Base-by-base conservation (phyloP, 495 filamentous ascomycete species). In the Aspergillus affinis region DNA sequence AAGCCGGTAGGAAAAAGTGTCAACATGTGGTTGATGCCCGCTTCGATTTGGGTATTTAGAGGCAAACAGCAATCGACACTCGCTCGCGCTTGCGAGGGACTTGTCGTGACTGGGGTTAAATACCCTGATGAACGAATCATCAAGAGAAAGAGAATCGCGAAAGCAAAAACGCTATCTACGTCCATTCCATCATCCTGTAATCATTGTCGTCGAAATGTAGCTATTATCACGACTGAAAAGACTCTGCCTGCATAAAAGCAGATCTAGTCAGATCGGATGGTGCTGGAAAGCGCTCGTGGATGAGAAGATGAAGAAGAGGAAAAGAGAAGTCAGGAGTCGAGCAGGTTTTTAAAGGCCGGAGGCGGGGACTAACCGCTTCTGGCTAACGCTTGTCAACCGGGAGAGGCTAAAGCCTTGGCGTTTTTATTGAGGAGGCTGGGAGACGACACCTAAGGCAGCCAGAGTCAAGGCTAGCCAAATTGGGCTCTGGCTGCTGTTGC, bases 61-160 rank as follows among this genome's bases (percentile, higher is more conserved):
- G 64, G 66, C 63, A 72, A 55, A 72, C 68, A 71, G 62, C 72
- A 63, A 65, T 63, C 68, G 69, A 72, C 69, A 69, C 65, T 62
- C 63, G 62, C 65, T 70, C 67, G 61, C 63, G 52, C 46, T 57
- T 61, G 58, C 61, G 54, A 57, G 62, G 63, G 61, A 29, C 66
- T 65, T 68, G 71, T 70, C 69, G 69, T 64, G 50, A 68, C 68
- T 67, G 64, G 67, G 64, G 67, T 69, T 63, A 65, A 62, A 63
- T 68, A 72, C 71, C 69, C 41, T 55, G 53, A 5, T 45, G 26
- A n/a, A 55, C 10, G 6, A 7, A 15, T 36, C 36, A 41, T 10
- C 36, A 41, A 41, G 36, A 36, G 32, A 36, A 36, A 41, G 13
- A 27, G 9, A n/a, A 51, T 7, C 6, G 10, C 1, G 10, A 32